These are phyloP conservation scores for Vicia faba DNA, from an alignment of 306 rosid species.

Conservation along the genomic window DNA sequence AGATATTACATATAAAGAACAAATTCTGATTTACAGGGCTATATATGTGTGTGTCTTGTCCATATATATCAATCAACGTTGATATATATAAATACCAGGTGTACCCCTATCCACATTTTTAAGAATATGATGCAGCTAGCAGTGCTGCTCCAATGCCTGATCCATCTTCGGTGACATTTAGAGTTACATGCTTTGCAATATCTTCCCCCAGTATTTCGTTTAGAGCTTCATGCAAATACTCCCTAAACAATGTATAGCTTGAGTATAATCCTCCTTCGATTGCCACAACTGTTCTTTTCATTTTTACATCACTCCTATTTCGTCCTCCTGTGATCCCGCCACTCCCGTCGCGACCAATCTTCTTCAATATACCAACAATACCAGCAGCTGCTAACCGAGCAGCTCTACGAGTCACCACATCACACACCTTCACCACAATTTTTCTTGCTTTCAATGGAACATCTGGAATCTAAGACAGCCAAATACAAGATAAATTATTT, in stretches of 20 bases:
- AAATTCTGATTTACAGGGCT: slow-evolving; percentile 82
- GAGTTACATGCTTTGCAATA: slow-evolving; percentile 69
- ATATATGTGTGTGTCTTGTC: slow-evolving; percentile 41
- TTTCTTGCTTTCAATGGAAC: slow-evolving; percentile 70
- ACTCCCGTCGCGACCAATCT: slow-evolving; percentile 87
- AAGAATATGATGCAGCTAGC: slow-evolving; percentile 79
- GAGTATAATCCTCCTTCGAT: slow-evolving; percentile 83
- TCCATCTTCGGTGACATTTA: slow-evolving; percentile 81
- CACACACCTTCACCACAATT: slow-evolving; percentile 74
- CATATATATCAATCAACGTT: slow-evolving; percentile 33
- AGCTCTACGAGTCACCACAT: slow-evolving; percentile 81
- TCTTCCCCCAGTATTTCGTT: slow-evolving; percentile 79
- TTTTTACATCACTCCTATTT: slow-evolving; percentile 58
- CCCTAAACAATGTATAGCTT: slow-evolving; percentile 67
- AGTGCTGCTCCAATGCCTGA: slow-evolving; percentile 86
- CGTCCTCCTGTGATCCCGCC: slow-evolving; percentile 81
- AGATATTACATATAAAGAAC: slow-evolving; percentile 56
- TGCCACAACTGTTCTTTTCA: slow-evolving; percentile 76
- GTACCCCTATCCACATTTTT: slow-evolving; percentile 69
- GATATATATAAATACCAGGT: slow-evolving; percentile 61
- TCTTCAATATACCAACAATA: slow-evolving; percentile 83
- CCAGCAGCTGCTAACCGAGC: slow-evolving; percentile 93
- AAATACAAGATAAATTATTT: slow-evolving; percentile 20
- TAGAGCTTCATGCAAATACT: slow-evolving; percentile 77
- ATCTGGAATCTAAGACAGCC: slow-evolving; percentile 61